phyloP scores from a whole-genome alignment of 78 protist species.

The Chrysochromulina parva region DNA sequence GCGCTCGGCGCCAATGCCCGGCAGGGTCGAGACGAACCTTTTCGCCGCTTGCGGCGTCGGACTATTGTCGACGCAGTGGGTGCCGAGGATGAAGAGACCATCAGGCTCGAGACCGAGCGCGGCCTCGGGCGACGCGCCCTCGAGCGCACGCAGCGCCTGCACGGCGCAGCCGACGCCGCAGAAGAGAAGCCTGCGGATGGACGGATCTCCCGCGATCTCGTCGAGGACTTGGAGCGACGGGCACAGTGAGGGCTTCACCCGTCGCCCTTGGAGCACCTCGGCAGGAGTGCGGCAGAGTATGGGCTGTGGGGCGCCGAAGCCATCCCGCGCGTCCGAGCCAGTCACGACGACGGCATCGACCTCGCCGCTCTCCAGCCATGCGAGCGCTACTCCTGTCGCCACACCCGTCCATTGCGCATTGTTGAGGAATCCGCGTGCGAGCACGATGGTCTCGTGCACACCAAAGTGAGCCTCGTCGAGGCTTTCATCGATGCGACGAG shows the following conservation, averaged over 20 bases:
- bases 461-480: constrained; percentile 6
- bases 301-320: not conserved
- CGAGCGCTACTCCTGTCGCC: not conserved
- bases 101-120: not conserved
- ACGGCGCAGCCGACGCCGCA: constrained; percentile 27
- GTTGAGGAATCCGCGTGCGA: not conserved
- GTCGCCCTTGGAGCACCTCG: not conserved
- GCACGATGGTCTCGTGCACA: not conserved
- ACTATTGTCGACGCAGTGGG: constrained; percentile 31
- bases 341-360: constrained; percentile 23
- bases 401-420: constrained; percentile 36
- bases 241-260: constrained; percentile 7
- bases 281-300: not conserved
- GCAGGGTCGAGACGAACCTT: not conserved
- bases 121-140: not conserved
- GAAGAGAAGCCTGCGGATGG: not conserved
- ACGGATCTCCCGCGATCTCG: not conserved
- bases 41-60: not conserved
- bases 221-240: constrained; percentile 6
- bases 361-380: constrained; percentile 1
- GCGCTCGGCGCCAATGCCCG: not conserved
- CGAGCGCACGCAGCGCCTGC: constrained; percentile 12
- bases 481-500: not conserved
- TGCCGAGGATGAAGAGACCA: constrained; percentile 32
- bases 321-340: not conserved